phyloP scores from a whole-genome alignment of 371 early-diverging fungal genomes.

The Lichtheimia corymbifera region DNA sequence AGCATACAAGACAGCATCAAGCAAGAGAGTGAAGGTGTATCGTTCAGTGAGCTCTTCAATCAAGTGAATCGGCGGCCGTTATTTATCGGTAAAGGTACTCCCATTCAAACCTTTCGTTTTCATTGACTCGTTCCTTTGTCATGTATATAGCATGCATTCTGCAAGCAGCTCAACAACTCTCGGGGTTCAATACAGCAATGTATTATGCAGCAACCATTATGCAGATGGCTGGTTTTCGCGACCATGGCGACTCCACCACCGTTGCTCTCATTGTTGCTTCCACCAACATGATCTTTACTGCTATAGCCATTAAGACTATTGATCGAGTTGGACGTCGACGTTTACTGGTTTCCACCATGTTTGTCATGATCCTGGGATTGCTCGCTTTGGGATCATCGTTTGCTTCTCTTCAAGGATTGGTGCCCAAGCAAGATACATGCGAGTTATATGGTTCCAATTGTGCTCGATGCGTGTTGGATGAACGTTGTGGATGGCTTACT shows the following conservation, averaged over 20 bases:
- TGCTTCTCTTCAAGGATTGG: conserved; percentile 58
- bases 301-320: conserved; percentile 55
- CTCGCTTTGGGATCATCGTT: conserved; percentile 62
- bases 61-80: conserved; percentile 52
- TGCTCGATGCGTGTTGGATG: conserved; percentile 67
- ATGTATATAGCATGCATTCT: conserved; percentile 42
- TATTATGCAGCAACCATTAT: conserved; percentile 70
- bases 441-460: conserved; percentile 54
- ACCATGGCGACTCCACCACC: conserved; percentile 52
- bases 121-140: too few species aligned
- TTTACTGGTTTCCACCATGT: conserved; percentile 59
- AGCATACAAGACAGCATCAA: conserved; percentile 45
- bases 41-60: conserved; percentile 53
- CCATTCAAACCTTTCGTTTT: too few species aligned
- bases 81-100: conserved; percentile 41
- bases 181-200: conserved; percentile 72
- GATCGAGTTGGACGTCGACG: conserved; percentile 62
- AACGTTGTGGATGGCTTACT: conserved; percentile 54
- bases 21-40: conserved; percentile 30
- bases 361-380: conserved; percentile 57
- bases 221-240: conserved; percentile 64
- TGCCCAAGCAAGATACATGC: conserved; percentile 51
- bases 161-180: conserved; percentile 65
- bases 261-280: conserved; percentile 61
- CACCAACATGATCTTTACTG: conserved; percentile 60